Conservation (phyloP, 495 filamentous ascomycete genomes). For the Talaromyces liani region DNA sequence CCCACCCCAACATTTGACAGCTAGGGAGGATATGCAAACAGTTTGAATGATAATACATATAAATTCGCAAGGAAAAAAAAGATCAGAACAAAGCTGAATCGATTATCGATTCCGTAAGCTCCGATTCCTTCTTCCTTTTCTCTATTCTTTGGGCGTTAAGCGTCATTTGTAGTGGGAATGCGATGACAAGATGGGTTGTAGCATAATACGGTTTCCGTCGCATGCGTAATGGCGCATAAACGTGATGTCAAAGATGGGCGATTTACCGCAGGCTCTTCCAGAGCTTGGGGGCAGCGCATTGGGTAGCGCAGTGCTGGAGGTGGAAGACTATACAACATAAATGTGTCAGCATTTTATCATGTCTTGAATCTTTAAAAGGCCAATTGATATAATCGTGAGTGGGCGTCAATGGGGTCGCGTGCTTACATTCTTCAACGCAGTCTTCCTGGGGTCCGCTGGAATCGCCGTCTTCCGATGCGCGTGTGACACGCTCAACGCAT, state of each 20-base stretch:
- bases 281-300: constrained; percentile 93
- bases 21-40: constrained; percentile 3
- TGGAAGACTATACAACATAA: constrained; percentile 72
- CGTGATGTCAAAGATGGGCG: background rate
- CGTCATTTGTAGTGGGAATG: background rate
- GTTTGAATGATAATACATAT: constrained; percentile 6
- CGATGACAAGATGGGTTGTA: background rate
- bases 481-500: constrained; percentile 88
- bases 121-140: background rate
- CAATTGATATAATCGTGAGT: background rate
- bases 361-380: background rate
- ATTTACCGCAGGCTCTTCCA: constrained; percentile 82
- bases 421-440: constrained; percentile 98
- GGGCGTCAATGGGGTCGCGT: background rate
- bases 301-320: constrained; percentile 83
- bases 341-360: background rate
- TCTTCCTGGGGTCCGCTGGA: constrained; percentile 70
- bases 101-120: background rate
- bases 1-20: background rate
- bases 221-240: background rate
- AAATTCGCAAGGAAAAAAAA: background rate
- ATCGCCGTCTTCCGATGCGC: constrained; percentile 56
- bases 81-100: background rate
- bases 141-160: background rate
- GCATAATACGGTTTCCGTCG: background rate